Evolutionary conservation across 2,329 filamentous ascomycete species (phyloP), one percentile per base, ranked within the genome.

Genomic region (Cytospora schulzeri): DNA sequence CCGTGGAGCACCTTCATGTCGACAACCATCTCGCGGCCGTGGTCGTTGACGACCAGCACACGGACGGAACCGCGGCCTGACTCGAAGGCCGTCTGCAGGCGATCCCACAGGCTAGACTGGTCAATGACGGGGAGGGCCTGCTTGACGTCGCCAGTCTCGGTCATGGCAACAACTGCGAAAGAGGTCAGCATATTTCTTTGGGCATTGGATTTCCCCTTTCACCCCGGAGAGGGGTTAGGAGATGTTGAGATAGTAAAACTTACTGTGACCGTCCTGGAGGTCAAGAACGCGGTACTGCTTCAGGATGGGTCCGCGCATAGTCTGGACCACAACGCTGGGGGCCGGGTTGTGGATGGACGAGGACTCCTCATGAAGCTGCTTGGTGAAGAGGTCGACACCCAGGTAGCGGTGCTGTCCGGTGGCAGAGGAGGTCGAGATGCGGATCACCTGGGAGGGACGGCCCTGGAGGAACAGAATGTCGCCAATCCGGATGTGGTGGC

Each of bases 251-350:
- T 7, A 33, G 41, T 26, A n/a, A 4, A 28, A 79, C 72, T 82
- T 80, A 75, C 85, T 84, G 74, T 89, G 73, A 73, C 86, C 93
- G 71, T 96, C 91, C 79, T 93, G 89, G 80, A 99, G 90, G 85
- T 99, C 95, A 68, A 99, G 90, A 77, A 99, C 94, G 76, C 95
- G 93, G 90, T 99, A 99, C 87, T 98, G 95, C 92, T 98, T 98
- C 92, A 98, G 97, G 84, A 98, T 89, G 69, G 95, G 95, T 74
- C 94, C 95, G 71, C 96, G 91, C 93, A 99, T 98, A 84, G 94
- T 98, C 90, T 99, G 95, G 75, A 99, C 94, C 69, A 98, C 88
- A 67, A 99, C 95, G 73, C 92, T 97, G 73, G 94, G 94, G 71
- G 91, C 92, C 70, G 95, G 95, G 90, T 96, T 96, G 82, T 92